Conservation (phyloP, 2,329 filamentous ascomycete genomes). For the Aspergillus tanneri region DNA sequence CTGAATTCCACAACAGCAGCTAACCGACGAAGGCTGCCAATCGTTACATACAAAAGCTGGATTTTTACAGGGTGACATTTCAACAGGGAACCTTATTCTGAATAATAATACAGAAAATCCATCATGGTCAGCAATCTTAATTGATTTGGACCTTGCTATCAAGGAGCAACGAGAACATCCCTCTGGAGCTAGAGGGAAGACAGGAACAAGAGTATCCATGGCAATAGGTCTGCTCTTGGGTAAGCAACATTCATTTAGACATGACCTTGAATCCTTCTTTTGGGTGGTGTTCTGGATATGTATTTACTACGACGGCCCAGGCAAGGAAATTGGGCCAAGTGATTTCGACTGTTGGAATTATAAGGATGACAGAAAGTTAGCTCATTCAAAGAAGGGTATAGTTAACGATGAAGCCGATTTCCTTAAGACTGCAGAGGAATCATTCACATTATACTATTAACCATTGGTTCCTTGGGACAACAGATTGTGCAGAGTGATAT, state of each 20-base stretch:
- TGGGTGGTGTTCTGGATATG: conserved; percentile 50
- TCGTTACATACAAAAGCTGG: conserved; percentile 30
- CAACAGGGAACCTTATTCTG: conserved; percentile 49
- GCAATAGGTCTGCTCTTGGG: conserved; percentile 43
- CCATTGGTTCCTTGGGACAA: too few relatives aligned
- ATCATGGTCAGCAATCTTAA: conserved; percentile 28
- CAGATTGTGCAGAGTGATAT: too few relatives aligned
- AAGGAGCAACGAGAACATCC: conserved; percentile 27
- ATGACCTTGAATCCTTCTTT: conserved; percentile 50
- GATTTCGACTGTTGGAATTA: conserved; percentile 25
- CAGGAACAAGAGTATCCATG: conserved; percentile 40
- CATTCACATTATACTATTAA: too few relatives aligned
- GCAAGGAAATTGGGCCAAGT: not conserved
- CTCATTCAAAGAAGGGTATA: not conserved
- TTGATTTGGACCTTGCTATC: conserved; percentile 36
- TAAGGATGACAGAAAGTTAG: not conserved
- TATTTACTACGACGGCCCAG: conserved; percentile 35
- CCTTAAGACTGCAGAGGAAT: too few relatives aligned
- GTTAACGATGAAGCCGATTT: not conserved
- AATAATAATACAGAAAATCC: conserved; percentile 40
- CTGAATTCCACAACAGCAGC: too few relatives aligned
- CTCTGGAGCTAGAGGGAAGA: conserved; percentile 44
- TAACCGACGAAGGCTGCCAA: conserved; percentile 22
- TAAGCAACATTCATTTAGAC: conserved; percentile 45
- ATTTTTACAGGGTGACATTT: conserved; percentile 48